phyloP scores from a whole-genome alignment of 2,329 filamentous ascomycete genomes.

The Aspergillus intermedius region DNA sequence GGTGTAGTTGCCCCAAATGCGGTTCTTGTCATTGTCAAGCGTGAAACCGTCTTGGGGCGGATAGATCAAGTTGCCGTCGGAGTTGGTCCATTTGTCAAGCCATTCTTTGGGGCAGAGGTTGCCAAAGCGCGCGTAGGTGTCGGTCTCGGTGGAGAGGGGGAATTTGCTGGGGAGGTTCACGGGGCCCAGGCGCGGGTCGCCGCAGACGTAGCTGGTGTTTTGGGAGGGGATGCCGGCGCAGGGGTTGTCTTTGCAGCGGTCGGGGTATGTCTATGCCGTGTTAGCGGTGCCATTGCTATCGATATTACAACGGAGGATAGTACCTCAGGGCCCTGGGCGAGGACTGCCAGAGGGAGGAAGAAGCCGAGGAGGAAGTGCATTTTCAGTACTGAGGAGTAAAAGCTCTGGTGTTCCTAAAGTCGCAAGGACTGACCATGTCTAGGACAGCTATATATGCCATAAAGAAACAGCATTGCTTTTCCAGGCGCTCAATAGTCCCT shows the following conservation, averaged over 20 bases:
- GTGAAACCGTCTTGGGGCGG: slow-evolving; percentile 41
- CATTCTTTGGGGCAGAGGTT: slow-evolving; percentile 38
- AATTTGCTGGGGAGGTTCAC: slow-evolving; percentile 26
- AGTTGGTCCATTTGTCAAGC: slow-evolving; percentile 14
- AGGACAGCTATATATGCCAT: no score
- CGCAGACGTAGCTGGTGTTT: slow-evolving; percentile 29
- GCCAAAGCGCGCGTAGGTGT: slow-evolving; percentile 36
- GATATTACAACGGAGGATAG: background rate
- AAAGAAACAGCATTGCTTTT: no score
- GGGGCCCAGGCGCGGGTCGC: slow-evolving; percentile 35
- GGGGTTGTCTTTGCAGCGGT: slow-evolving; percentile 12
- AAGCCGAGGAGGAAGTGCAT: background rate
- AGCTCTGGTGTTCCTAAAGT: no score
- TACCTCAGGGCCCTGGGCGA: background rate
- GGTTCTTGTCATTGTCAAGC: slow-evolving; percentile 24
- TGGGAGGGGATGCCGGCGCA: slow-evolving; percentile 29
- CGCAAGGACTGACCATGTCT: no score
- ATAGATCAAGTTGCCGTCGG: slow-evolving; percentile 26
- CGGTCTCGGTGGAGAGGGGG: slow-evolving; percentile 24
- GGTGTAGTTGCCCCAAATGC: slow-evolving; percentile 39
- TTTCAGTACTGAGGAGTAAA: background rate
- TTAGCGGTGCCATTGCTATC: background rate
- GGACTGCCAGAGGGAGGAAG: background rate
- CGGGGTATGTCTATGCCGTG: background rate
- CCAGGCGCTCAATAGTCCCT: no score